Evolutionary conservation across 2,329 filamentous ascomycete genomes (phyloP), one percentile per base, ranked within the genome.

Genomic region (Xylariaceae sp.): DNA sequence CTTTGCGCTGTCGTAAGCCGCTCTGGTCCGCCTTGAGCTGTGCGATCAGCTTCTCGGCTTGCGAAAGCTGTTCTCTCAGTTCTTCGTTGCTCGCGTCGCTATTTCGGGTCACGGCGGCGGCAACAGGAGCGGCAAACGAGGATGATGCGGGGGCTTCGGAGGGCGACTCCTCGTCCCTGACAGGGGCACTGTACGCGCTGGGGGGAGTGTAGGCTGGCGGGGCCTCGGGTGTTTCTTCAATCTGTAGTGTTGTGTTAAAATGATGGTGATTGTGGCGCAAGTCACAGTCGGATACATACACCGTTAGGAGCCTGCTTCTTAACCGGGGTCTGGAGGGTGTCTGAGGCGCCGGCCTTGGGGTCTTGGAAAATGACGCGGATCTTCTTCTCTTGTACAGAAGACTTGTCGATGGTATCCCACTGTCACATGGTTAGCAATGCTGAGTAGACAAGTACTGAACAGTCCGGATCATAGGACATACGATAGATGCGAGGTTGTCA

Each of bases 321-420:
- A 61, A 57, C 72, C 10, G 75, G 75, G 1, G 75, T 78, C 50
- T 59, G 51, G 39, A 59, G 27, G 35, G 44, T 56, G 12, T 55
- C 52, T 31, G 64, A 45, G 36, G 68, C 61, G 10, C 58, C 51
- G 49, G 78, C 78, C 44, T 82, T 80, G 10, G 86, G 76, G 42
- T 87, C 71, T 39, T 96, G 77, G 78, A 92, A 99, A 59, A 79
- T 80, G 57, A 99, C 94, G 42, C 92, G 85, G 60, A 99, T 99
- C 78, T 97, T 99, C 75, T 86, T 89, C 76, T 99, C 94, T 63
- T 90, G 83, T 52, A 99, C 86, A 18, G 81, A 77, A 12, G 79
- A 76, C 73, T 95, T 97, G 50, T 88, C 80, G 10, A 76, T 94
- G 75, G 66, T 87, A 76, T 81, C 82, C 83, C 91, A 95, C 87